Conservation (phyloP, 306 rosid genomes). For the Prunus salicina region DNA sequence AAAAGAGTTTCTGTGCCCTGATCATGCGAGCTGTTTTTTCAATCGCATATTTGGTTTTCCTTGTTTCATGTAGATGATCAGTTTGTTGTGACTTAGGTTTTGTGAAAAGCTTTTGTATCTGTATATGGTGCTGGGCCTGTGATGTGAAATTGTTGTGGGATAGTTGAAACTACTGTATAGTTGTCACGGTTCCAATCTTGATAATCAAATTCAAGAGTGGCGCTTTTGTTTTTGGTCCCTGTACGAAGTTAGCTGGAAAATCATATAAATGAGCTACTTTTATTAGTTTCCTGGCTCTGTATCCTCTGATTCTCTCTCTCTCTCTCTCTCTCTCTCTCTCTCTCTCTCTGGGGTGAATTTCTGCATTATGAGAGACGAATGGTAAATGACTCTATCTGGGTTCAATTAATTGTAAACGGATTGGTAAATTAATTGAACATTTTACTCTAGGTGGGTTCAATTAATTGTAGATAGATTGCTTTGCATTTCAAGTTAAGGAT, state of each 20-base stretch:
- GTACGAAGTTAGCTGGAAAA: not conserved
- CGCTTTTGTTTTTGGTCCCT: not conserved
- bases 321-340: no score
- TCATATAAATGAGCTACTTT: not conserved
- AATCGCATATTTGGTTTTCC: not conserved
- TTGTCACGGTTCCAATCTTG: constrained; percentile 12
- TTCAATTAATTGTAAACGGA: constrained; percentile 12
- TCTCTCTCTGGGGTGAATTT: not conserved
- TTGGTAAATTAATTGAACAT: constrained; percentile 26
- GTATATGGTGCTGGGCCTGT: not conserved
- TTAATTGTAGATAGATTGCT: constrained; percentile 12
- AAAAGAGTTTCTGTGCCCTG: constrained; percentile 21
- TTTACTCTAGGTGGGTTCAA: constrained; percentile 13
- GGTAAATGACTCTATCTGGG: constrained; percentile 13
- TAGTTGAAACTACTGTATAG: constrained; percentile 6
- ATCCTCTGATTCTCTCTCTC: no score
- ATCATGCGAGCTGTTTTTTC: constrained; percentile 14
- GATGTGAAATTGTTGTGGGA: not conserved
- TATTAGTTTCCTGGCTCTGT: not conserved
- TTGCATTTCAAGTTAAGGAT: not conserved
- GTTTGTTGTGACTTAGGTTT: no score
- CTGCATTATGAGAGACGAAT: not conserved
- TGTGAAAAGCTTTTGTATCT: no score
- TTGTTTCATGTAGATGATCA: no score
- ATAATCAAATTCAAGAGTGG: not conserved